Evolutionary conservation across 2,329 filamentous ascomycete genomes (phyloP).

Genomic region (Dryadomyces sulphureus): DNA sequence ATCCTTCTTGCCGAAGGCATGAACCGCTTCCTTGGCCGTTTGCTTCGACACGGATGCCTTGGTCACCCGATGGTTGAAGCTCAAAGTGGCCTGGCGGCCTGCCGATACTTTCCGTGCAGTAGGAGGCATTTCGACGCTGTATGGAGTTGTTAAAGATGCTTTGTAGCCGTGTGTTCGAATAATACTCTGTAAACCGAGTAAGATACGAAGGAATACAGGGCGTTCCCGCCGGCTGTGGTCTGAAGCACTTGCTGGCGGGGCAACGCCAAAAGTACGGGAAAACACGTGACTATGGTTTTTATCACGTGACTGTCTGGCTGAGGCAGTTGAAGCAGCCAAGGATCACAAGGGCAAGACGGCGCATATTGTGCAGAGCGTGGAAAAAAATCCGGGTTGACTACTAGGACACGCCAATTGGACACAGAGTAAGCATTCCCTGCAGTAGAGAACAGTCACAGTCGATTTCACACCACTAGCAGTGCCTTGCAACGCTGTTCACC

Average conservation of each 20-base stretch:
- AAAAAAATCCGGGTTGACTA: no score
- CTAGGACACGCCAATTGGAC: no score
- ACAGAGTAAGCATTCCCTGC: no score
- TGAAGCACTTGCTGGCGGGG: conserved; percentile 31
- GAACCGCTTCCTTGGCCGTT: conserved; percentile 28
- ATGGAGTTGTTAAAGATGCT: no score
- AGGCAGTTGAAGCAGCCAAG: background rate
- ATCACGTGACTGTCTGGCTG: background rate
- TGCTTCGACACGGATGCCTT: conserved; percentile 29
- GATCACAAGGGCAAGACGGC: no score
- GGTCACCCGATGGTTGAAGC: conserved; percentile 42
- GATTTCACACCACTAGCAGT: no score
- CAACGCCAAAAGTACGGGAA: conserved; percentile 35
- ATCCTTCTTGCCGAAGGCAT: conserved; percentile 9
- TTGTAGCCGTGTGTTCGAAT: background rate
- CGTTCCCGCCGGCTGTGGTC: no score
- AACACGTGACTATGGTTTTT: conserved; percentile 26
- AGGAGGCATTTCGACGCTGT: conserved; percentile 24
- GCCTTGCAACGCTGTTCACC: no score
- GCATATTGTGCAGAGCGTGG: no score
- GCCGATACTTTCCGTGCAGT: conserved; percentile 23
- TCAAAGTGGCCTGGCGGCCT: conserved; percentile 39
- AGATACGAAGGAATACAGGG: no score
- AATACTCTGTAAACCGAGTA: no score
- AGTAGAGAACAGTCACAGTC: no score